Evolutionary conservation across 2,329 filamentous ascomycete genomes (phyloP), one percentile per base, ranked within the genome.

Genomic region (Aspergillus ochraceus): DNA sequence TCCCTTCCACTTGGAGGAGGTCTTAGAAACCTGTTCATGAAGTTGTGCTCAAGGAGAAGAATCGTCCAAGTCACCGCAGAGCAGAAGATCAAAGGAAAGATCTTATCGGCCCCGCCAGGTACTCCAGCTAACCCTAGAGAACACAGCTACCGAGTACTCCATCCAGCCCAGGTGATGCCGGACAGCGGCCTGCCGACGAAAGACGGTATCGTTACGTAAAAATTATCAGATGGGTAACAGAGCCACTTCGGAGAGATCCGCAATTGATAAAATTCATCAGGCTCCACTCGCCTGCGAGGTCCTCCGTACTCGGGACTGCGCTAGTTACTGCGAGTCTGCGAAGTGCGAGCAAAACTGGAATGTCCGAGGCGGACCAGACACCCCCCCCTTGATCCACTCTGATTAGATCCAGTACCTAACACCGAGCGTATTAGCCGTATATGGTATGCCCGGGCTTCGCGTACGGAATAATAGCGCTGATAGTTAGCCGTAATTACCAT

Each of bases 171-270:
- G 19, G 39, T 57, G 49, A 51, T 55, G 47, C 24, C 57, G 29
- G 32, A 52, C 19, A 26, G 36, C 32, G 29, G 45, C 32, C 17
- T 32, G 3, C 17, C 26, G 57, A 22, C 11, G 20, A 47, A 47
- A 32, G 26, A 42, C 29, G 11, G 53, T 56, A 60, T 54, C 20
- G 58, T 56, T 60, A 60, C 58, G 58, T 60, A 60, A 60, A 52
- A 52, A 17, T 60, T 60, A 60, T 60, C 58, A 52, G 58, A 60
- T 60, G 39, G 45, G 53, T 54, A 55, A 55, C 17, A 46, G 32
- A 39, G 20, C 45, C 45, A 11, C 9, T 36, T 47, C 45, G 45
- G 45, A 47, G 45, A 47, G 19, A 47, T 47, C 19, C 45, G 45
- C 19, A 24, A 6, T 47, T 47, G 45, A 47, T 47, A 47, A 47